A percentile compares a stretch with the other conserved stretches of the same genome.
These are phyloP conservation scores for Pseudogymnoascus sp. DNA, from an alignment of 2,329 filamentous ascomycete genomes.

Conservation along the genomic window DNA sequence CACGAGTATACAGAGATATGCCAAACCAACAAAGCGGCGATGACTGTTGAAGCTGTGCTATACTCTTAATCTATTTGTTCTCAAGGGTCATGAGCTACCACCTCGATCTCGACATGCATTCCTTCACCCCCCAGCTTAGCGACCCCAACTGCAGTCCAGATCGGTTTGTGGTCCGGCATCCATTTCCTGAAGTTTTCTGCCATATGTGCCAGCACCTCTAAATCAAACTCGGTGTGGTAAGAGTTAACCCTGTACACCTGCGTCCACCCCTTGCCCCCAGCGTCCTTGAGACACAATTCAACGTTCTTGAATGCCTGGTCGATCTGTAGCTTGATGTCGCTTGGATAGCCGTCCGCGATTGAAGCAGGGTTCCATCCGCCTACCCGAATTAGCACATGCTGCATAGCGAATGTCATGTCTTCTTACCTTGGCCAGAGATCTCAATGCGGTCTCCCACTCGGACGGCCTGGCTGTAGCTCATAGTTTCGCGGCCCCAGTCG, in stretches of 20 bases:
- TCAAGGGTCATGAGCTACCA: conserved; percentile 19
- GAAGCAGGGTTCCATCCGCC: conserved; percentile 30
- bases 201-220: conserved; percentile 36
- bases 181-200: conserved; percentile 41
- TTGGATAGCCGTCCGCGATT: conserved; percentile 18
- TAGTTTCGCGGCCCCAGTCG: neutral
- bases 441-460: conserved; percentile 42
- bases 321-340: conserved; percentile 39
- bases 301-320: conserved; percentile 51
- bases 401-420: conserved; percentile 7
- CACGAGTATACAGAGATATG: too few relatives aligned
- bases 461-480: conserved; percentile 40
- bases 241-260: conserved; percentile 45
- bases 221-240: conserved; percentile 38
- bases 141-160: conserved; percentile 49
- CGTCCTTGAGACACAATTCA: conserved; percentile 41
- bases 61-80: too few relatives aligned
- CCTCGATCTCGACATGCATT: conserved; percentile 55
- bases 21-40: too few relatives aligned
- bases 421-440: conserved; percentile 38
- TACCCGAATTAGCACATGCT: conserved; percentile 15
- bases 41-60: too few relatives aligned
- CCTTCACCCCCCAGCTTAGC: conserved; percentile 34
- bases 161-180: conserved; percentile 44
- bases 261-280: conserved; percentile 49